Evolutionary conservation across 257 asterid genomes (phyloP), one percentile per base, ranked within the genome.

Genomic region (Petunia axillaris): DNA sequence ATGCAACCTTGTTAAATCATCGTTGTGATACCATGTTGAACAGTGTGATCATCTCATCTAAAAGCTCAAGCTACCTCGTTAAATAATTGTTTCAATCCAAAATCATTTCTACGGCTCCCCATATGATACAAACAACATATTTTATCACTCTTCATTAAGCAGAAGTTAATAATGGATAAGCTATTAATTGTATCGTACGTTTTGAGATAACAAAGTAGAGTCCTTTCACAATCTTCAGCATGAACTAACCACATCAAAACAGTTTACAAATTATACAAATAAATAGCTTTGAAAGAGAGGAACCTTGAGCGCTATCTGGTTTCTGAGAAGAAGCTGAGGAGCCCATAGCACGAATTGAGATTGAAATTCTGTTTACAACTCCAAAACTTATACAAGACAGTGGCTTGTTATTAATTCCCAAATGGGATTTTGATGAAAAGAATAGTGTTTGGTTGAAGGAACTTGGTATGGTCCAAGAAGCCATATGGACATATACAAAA

Each of bases 281-380:
- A 39, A 73, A 63, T 67, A 67, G 8, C n/a, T 4, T 25, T n/a
- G 64, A 83, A 60, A 48, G 75, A 79, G 59, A 80, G 50, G 44
- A 7, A 93, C 97, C 97, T 87, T 86, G 97, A 84, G 86, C 48
- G 88, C 76, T 84, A 66, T 88, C 93, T n/a, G 91, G 91, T 62
- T 88, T 90, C 57, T 70, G 94, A 55, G 97, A 88, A 83, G 97
- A 94, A 83, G 93, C 85, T 2, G 96, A 90, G 78, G 96, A 89
- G 13, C 98, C 97, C 98, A 92, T 92, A 9, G 93, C 92, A 76
- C 90, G 91, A 85, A 91, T 84, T 16, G 88, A 75, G 74, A 83
- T 76, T 8, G 80, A 65, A 39, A 57, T 57, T 15, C 74, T 65
- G 25, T 40, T 52, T 7, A 65, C 48, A 15, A 65, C 67, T 66